phyloP scores from a whole-genome alignment of 2,329 filamentous ascomycete species.

The Raffaelea ambrosiae region DNA sequence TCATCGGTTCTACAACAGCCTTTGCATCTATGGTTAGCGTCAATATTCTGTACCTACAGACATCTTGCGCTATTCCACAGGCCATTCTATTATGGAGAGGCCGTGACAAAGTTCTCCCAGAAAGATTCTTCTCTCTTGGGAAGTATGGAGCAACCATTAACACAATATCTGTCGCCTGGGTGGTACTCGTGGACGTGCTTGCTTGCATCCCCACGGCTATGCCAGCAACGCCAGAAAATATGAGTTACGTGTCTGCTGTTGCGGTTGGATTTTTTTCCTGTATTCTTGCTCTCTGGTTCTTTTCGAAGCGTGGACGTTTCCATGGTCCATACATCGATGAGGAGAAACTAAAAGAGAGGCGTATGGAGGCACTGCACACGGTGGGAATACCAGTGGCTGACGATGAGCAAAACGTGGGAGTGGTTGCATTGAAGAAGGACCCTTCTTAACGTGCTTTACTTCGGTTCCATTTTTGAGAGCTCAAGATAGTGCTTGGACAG shows the following conservation, averaged over 20 bases:
- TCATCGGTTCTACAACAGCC: conserved; percentile 20
- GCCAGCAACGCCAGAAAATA: conserved; percentile 12
- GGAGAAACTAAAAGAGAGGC: conserved; percentile 3
- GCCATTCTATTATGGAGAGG: conserved; percentile 17
- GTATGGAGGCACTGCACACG: conserved; percentile 1
- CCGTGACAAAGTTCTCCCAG: conserved; percentile 17
- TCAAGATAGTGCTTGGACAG: too few species aligned
- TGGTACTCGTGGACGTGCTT: conserved; percentile 6
- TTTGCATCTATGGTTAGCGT: conserved; percentile 10
- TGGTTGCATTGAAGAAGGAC: too few species aligned
- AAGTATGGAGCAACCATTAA: conserved; percentile 17
- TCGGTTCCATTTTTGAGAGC: too few species aligned
- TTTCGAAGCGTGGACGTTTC: conserved; percentile 3
- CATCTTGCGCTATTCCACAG: conserved; percentile 16
- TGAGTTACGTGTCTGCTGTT: conserved; percentile 12
- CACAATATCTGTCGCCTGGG: conserved; percentile 4
- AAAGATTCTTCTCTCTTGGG: conserved; percentile 17
- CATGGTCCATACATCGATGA: conserved; percentile 6
- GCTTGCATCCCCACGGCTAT: conserved; percentile 9
- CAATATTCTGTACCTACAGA: conserved; percentile 8
- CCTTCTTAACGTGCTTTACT: too few species aligned
- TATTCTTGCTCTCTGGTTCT: conserved; percentile 5
- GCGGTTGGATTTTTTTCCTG: neutral
- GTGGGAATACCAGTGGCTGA: too few species aligned
- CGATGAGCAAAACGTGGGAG: too few species aligned